Base-by-base conservation (phyloP, 768 basidiomycete genomes). In the Mycena epipterygia region DNA sequence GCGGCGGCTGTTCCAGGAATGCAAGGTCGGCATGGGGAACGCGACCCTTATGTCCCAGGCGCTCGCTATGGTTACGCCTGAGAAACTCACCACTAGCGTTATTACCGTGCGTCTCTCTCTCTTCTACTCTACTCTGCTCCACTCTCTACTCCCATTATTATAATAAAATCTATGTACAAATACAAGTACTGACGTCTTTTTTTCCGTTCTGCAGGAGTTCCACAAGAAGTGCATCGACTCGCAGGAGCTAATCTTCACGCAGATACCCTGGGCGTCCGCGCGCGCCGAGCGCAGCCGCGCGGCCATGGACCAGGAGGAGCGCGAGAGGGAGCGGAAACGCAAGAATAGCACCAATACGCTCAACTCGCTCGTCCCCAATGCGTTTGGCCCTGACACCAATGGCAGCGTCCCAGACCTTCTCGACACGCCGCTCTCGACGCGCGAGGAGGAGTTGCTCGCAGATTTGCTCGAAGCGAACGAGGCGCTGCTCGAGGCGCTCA, bases 181-280 rank as follows among this genome's bases (percentile, higher is more conserved):
- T n/a, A n/a, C n/a, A n/a, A n/a, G n/a, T n/a, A n/a, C n/a, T n/a
- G n/a, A n/a, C n/a, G n/a, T n/a, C n/a, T n/a, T n/a, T n/a, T n/a
- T n/a, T n/a, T n/a, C n/a, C n/a, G n/a, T 72, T 23, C 4, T 62
- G 1, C 77, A 97, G 95, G 96, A 97, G 81, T 96, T 96, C 76
- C 89, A 93, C 74, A 75, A 79, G 17, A 94, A 94, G 76, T n/a
- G n/a, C n/a, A n/a, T n/a, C n/a, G n/a, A n/a, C n/a, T n/a, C n/a
- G n/a, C n/a, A n/a, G n/a, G n/a, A n/a, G n/a, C n/a, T n/a, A n/a
- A n/a, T n/a, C n/a, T n/a, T n/a, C n/a, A n/a, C n/a, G n/a, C n/a
- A n/a, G 80, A 95, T 98, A 74, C 90, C 93, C 9, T 97, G 96
- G 96, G 96, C 96, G 5, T 88, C 90, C 29, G 91, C 95, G 2